These are phyloP conservation scores for Leptomonas seymouri DNA, from an alignment of 208 protist species.

Conservation along the genomic window DNA sequence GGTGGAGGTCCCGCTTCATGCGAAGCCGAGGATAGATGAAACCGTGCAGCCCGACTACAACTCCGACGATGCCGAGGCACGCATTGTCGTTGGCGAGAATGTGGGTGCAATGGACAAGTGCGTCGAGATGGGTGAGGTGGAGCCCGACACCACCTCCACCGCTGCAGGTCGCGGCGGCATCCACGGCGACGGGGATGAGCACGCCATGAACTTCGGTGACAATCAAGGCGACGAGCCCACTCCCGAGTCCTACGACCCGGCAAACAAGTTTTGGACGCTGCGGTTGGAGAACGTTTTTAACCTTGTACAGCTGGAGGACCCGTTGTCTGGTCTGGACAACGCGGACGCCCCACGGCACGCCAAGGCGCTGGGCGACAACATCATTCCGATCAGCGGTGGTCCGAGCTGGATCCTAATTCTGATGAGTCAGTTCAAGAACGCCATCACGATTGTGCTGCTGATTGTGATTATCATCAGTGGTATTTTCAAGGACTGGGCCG, in stretches of 20 bases:
- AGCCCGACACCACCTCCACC: background rate
- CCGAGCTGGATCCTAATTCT: conserved; percentile 73
- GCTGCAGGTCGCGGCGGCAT: background rate
- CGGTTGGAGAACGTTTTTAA: conserved; percentile 67
- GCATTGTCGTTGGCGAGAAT: conserved; percentile 6
- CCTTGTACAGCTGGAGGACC: conserved; percentile 76
- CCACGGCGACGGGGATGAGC: conserved; percentile 21
- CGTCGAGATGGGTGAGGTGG: background rate
- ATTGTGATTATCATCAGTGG: conserved; percentile 84
- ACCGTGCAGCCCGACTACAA: background rate
- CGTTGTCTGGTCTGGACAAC: conserved; percentile 44
- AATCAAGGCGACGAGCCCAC: conserved; percentile 64
- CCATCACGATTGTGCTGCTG: conserved; percentile 84
- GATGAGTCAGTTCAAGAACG: conserved; percentile 77
- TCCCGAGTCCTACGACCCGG: conserved; percentile 58
- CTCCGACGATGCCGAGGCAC: conserved; percentile 2
- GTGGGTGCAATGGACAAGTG: background rate
- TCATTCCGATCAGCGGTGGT: conserved; percentile 81
- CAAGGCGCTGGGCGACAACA: conserved; percentile 71
- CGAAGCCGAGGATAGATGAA: background rate
- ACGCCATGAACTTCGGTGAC: conserved; percentile 58
- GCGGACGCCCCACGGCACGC: conserved; percentile 57
- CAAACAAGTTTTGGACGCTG: conserved; percentile 73
- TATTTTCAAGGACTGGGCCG: conserved; percentile 86
- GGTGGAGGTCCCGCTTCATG: conserved; percentile 18